Evolutionary conservation across 306 rosid species (phyloP).

Genomic region (Medicago arabica): DNA sequence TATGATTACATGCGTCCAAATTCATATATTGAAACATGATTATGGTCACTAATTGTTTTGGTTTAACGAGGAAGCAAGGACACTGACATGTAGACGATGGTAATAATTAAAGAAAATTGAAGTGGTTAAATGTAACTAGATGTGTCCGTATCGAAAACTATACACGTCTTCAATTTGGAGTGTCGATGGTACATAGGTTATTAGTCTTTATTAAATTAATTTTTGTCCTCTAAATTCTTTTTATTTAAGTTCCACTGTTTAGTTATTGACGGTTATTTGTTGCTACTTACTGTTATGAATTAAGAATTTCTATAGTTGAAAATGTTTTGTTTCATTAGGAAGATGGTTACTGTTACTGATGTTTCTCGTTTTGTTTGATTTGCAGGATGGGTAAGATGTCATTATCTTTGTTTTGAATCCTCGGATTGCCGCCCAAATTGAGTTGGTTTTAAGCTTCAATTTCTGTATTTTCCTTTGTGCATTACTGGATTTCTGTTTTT

Average conservation of each 20-base stretch:
- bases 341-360: conserved; percentile 23
- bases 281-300: not conserved
- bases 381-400: conserved; percentile 93
- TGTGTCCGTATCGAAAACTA: too few species aligned
- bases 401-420: conserved; percentile 15
- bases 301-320: not conserved
- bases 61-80: too few species aligned
- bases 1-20: too few species aligned
- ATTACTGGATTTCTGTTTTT: conserved; percentile 11
- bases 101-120: too few species aligned
- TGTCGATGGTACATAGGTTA: too few species aligned
- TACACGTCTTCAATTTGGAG: too few species aligned
- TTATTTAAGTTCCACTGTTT: too few species aligned
- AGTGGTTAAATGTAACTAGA: too few species aligned
- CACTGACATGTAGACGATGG: too few species aligned
- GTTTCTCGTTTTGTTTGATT: conserved; percentile 41
- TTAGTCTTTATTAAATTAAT: too few species aligned
- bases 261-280: not conserved
- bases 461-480: conserved; percentile 15
- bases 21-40: too few species aligned
- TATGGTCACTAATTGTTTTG: not conserved
- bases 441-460: conserved; percentile 44
- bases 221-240: not conserved
- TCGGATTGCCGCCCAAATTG: conserved; percentile 30
- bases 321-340: not conserved